These are phyloP conservation scores for Backusella morwellensis DNA, from an alignment of 192 early-diverging fungal genomes.

Conservation along the genomic window DNA sequence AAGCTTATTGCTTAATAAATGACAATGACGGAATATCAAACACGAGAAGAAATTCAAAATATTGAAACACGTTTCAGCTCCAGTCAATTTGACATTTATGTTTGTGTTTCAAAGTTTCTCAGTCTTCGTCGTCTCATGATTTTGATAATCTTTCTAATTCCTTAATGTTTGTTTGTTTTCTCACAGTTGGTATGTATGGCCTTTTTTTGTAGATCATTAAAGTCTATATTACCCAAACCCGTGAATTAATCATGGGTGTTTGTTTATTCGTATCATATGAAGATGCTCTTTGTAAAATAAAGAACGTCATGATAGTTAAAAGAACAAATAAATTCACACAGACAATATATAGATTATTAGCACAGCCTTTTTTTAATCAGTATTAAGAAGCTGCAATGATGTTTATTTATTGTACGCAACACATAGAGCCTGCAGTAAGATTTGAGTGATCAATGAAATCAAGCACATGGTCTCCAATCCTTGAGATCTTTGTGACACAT, in stretches of 20 bases:
- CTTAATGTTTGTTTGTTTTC: too few species aligned
- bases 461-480: not conserved
- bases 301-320: too few species aligned
- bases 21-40: too few species aligned
- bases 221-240: not conserved
- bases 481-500: not conserved
- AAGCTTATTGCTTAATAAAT: too few species aligned
- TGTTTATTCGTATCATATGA: not conserved
- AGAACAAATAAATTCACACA: not conserved
- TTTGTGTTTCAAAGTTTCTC: too few species aligned
- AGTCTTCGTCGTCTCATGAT: too few species aligned
- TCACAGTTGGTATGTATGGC: too few species aligned
- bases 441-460: not conserved
- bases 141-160: too few species aligned
- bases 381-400: not conserved
- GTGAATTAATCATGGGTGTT: not conserved
- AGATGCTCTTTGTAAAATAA: not conserved
- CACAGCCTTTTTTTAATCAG: not conserved
- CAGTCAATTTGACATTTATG: too few species aligned
- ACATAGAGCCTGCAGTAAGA: not conserved
- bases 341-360: not conserved
- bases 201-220: not conserved
- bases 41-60: too few species aligned
- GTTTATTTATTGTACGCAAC: not conserved
- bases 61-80: too few species aligned